Percentiles rank a stretch among this genome's conserved stretches.
phyloP scores from a whole-genome alignment of 2,329 filamentous ascomycete species.

The Bipolaris victoriae region DNA sequence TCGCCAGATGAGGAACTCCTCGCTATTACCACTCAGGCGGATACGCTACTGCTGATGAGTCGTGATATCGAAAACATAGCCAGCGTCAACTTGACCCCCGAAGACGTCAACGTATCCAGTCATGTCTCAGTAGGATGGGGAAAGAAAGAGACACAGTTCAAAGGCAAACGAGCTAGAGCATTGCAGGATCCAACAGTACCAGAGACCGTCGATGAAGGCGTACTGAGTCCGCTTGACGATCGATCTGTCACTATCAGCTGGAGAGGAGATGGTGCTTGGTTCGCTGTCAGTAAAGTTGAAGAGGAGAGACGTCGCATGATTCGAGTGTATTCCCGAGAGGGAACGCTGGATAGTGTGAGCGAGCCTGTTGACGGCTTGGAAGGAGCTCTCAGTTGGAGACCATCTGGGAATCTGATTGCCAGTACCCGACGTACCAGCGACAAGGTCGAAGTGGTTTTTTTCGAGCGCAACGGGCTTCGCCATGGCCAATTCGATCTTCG shows the following conservation, averaged over 20 bases:
- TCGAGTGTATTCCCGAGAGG: slow-evolving; percentile 88
- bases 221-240: slow-evolving; percentile 76
- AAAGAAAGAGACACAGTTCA: slow-evolving; percentile 97
- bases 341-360: slow-evolving; percentile 87
- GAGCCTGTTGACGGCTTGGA: slow-evolving; percentile 95
- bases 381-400: slow-evolving; percentile 85
- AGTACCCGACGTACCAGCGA: slow-evolving; percentile 75
- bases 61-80: slow-evolving; percentile 84
- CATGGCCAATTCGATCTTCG: slow-evolving; percentile 92
- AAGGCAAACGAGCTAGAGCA: slow-evolving; percentile 85
- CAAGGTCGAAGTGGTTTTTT: slow-evolving; percentile 85
- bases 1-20: slow-evolving; percentile 94
- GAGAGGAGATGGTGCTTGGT: slow-evolving; percentile 91
- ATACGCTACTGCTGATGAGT: slow-evolving; percentile 90
- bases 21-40: slow-evolving; percentile 77
- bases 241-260: slow-evolving; percentile 77
- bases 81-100: slow-evolving; percentile 71
- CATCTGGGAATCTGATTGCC: slow-evolving; percentile 89
- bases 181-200: slow-evolving; percentile 93
- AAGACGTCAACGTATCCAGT: slow-evolving; percentile 85
- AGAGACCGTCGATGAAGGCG: slow-evolving; percentile 85
- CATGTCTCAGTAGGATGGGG: slow-evolving; percentile 98
- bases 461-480: slow-evolving; percentile 95
- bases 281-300: slow-evolving; percentile 84
- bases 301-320: slow-evolving; percentile 74